Evolutionary conservation across 768 basidiomycete genomes (phyloP).

Genomic region (Trametes meyenii): DNA sequence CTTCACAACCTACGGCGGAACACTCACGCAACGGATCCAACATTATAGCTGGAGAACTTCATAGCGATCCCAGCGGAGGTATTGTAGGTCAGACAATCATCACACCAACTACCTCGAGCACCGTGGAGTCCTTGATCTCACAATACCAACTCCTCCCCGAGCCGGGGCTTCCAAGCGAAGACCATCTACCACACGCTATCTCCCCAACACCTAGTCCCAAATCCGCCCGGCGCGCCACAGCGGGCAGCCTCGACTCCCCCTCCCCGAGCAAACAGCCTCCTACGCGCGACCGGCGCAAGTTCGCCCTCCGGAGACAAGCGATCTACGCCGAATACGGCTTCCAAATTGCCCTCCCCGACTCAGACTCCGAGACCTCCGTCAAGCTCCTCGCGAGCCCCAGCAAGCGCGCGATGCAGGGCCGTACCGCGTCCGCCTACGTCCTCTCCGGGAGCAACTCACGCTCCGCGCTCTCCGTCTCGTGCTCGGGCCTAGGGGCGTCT

Average conservation of each 20-base stretch:
- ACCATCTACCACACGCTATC: background rate
- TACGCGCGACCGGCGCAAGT: conserved; percentile 9
- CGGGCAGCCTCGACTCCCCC: background rate
- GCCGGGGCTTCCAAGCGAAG: too few species aligned
- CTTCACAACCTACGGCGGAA: too few species aligned
- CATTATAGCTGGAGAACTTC: background rate
- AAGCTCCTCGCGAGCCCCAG: conserved; percentile 7
- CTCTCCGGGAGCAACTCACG: background rate
- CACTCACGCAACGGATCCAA: too few species aligned
- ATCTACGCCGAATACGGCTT: conserved; percentile 20
- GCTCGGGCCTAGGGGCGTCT: background rate
- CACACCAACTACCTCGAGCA: background rate
- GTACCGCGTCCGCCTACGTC: conserved; percentile 9
- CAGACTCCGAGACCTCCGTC: conserved; percentile 16
- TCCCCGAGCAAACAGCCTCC: background rate
- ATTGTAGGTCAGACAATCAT: background rate
- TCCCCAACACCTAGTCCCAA: background rate
- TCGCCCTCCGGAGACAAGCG: conserved; percentile 18
- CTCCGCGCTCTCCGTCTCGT: background rate
- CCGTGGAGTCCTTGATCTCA: conserved; percentile 4
- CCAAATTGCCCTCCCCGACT: conserved; percentile 19
- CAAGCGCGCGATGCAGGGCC: background rate
- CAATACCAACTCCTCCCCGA: background rate
- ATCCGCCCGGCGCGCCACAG: background rate
- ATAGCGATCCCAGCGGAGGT: background rate